Evolutionary conservation across 2,329 filamentous ascomycete species (phyloP).

Genomic region (Diaporthe aspalathi): DNA sequence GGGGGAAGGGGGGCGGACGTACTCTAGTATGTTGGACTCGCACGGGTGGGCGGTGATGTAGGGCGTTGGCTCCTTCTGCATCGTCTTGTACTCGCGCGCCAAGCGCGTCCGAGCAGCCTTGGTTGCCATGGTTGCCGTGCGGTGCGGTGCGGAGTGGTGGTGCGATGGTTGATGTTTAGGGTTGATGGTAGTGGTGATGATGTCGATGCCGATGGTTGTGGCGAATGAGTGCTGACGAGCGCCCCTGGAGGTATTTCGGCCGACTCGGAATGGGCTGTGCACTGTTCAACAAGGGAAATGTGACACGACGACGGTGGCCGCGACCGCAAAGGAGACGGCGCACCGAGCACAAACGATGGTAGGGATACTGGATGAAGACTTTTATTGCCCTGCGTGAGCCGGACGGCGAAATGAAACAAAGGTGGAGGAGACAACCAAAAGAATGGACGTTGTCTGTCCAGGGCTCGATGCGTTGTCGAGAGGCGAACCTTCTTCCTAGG

Average conservation of each 20-base stretch:
- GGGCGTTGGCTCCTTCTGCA: slow-evolving; percentile 81
- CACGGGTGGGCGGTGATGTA: slow-evolving; percentile 92
- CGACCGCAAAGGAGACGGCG: not conserved
- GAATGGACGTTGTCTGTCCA: slow-evolving; percentile 16
- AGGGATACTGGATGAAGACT: not conserved
- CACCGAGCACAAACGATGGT: slow-evolving; percentile 11
- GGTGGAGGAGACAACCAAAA: not conserved
- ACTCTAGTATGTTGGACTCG: slow-evolving; percentile 92
- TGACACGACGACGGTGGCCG: slow-evolving; percentile 7
- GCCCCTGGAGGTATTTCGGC: slow-evolving; percentile 15
- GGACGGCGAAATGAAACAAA: slow-evolving; percentile 22
- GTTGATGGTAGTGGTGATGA: not conserved
- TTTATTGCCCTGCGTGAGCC: not conserved
- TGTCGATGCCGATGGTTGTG: not conserved
- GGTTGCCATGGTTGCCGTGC: slow-evolving; percentile 37
- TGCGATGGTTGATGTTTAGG: not conserved
- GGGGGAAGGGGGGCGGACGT: slow-evolving; percentile 45
- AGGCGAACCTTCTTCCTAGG: slow-evolving; percentile 28
- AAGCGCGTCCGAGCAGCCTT: slow-evolving; percentile 48
- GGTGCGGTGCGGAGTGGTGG: not conserved
- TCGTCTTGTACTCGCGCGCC: slow-evolving; percentile 72
- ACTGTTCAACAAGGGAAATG: slow-evolving; percentile 24
- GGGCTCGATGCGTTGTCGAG: not conserved
- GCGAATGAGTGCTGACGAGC: slow-evolving; percentile 17
- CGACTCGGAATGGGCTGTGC: not conserved